Conservation (phyloP, 768 basidiomycete genomes). For the Leccinellum rugosiceps region DNA sequence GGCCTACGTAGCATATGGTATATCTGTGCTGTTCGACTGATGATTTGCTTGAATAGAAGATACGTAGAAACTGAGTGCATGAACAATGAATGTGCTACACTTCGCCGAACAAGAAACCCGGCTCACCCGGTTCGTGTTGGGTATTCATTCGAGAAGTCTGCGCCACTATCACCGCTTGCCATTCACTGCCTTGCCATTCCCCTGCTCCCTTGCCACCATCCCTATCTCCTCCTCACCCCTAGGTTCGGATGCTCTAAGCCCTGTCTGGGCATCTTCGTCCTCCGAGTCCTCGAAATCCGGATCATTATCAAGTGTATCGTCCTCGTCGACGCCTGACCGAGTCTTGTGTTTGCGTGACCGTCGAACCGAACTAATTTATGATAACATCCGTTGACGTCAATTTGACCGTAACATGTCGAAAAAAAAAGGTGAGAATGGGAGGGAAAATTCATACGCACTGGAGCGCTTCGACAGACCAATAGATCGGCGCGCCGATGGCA, state of each 20-base stretch:
- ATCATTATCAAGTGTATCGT: background rate
- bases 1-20: no score
- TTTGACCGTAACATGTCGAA: background rate
- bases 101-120: background rate
- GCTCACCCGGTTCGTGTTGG: background rate
- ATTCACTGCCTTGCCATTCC: background rate
- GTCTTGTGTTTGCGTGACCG: background rate
- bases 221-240: background rate
- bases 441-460: background rate
- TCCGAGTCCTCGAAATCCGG: background rate
- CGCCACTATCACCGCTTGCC: background rate
- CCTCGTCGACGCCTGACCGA: background rate
- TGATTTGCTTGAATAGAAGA: no score
- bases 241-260: background rate
- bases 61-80: no score
- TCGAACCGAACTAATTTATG: background rate
- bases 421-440: background rate
- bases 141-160: background rate
- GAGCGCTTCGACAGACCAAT: background rate
- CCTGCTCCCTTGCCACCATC: background rate
- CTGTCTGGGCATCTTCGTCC: background rate
- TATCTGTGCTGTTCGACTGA: no score
- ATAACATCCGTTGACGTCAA: background rate
- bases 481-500: background rate
- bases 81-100: background rate